Percentiles rank a stretch among this genome's conserved stretches.
Conservation (phyloP, 1,139 yeast species). For the Pneumocystis canis region DNA sequence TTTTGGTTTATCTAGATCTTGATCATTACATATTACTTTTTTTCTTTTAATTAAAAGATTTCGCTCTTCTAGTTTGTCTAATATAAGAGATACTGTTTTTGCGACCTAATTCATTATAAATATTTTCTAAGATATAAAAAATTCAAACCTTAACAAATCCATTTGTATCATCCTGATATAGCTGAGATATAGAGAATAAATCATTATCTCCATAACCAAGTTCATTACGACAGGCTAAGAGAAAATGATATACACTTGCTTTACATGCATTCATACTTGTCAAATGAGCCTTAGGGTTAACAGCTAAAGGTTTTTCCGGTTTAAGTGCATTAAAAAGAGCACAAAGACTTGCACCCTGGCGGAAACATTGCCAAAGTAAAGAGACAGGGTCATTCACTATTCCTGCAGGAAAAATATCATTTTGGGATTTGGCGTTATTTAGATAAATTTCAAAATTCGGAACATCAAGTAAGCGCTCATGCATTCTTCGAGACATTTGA, state of each 20-base stretch:
- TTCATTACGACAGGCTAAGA: constrained; percentile 71
- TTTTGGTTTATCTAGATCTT: constrained; percentile 27
- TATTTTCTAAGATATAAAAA: constrained; percentile 42
- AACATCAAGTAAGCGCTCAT: constrained; percentile 43
- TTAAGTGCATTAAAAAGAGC: constrained; percentile 54
- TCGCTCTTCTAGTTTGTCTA: constrained; percentile 27
- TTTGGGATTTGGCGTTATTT: constrained; percentile 29
- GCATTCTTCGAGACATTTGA: constrained; percentile 50
- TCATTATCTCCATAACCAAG: constrained; percentile 65
- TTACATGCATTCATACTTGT: constrained; percentile 59
- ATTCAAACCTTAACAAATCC: constrained; percentile 62
- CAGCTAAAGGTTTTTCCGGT: constrained; percentile 24
- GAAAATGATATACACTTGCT: constrained; percentile 77
- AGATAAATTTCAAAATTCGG: constrained; percentile 64
- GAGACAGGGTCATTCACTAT: constrained; percentile 68
- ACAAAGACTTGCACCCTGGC: constrained; percentile 87
- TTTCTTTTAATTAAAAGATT: constrained; percentile 27
- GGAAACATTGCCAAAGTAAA: constrained; percentile 72
- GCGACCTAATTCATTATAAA: constrained; percentile 16
- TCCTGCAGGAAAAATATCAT: constrained; percentile 19
- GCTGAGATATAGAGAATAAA: constrained; percentile 79
- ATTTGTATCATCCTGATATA: constrained; percentile 67
- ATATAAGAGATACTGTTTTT: constrained; percentile 8
- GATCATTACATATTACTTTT: constrained; percentile 31
- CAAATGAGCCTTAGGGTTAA: constrained; percentile 22